Percentiles rank a stretch among this genome's conserved stretches.
phyloP scores from a whole-genome alignment of 768 basidiomycete genomes.

The Gymnopilus dilepis region DNA sequence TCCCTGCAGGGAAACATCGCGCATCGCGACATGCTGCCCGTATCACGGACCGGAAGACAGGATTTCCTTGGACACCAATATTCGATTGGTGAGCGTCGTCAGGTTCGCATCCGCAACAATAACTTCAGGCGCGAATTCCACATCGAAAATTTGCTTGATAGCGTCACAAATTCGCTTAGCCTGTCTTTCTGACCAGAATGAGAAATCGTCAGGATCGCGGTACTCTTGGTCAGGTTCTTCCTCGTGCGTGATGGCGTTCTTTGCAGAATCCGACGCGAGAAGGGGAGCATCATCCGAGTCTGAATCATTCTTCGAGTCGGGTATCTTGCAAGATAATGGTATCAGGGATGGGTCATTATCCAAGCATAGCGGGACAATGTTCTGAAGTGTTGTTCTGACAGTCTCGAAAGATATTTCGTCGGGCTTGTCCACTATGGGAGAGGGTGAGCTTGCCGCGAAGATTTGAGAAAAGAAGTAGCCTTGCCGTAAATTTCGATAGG shows the following conservation, averaged over 20 bases:
- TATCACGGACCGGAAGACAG: constrained; percentile 31
- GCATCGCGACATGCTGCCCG: constrained; percentile 1
- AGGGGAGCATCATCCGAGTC: constrained; percentile 10
- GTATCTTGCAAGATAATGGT: constrained; percentile 64
- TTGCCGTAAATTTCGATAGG: constrained; percentile 90
- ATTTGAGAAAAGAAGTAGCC: constrained; percentile 31
- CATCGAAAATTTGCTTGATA: constrained; percentile 81
- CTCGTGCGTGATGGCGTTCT: constrained; percentile 17
- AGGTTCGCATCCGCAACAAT: constrained; percentile 94
- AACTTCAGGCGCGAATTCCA: constrained; percentile 90
- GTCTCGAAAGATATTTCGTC: constrained; percentile 62
- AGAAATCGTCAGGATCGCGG: constrained; percentile 90
- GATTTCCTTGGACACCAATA: constrained; percentile 77
- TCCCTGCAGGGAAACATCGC: not conserved
- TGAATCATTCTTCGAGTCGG: constrained; percentile 7
- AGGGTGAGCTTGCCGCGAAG: constrained; percentile 6
- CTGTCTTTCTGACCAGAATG: constrained; percentile 90
- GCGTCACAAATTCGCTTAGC: constrained; percentile 86
- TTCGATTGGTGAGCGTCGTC: constrained; percentile 80
- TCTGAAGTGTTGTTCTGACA: constrained; percentile 69
- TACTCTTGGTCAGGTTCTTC: constrained; percentile 41
- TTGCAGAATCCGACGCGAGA: constrained; percentile 19
- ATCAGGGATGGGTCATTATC: constrained; percentile 86
- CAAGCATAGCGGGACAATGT: constrained; percentile 84
- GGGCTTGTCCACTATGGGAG: constrained; percentile 69